Conservation (phyloP, 768 basidiomycete genomes). For the Boletus subparvulus region DNA sequence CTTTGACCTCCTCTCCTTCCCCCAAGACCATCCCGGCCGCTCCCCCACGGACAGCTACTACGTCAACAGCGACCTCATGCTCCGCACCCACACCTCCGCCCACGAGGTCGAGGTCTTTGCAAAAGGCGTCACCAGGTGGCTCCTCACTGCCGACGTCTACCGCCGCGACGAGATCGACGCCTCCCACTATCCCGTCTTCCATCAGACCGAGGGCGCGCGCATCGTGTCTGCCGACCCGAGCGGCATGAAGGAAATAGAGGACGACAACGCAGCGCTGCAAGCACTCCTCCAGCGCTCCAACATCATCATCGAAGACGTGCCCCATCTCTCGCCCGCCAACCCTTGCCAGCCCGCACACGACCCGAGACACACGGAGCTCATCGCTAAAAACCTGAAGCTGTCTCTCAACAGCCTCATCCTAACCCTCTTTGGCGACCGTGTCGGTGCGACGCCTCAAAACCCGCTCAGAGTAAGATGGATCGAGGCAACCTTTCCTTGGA, state of each 20-base stretch:
- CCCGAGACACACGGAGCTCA: slow-evolving; percentile 64
- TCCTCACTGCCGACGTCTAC: slow-evolving; percentile 96
- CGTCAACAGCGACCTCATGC: slow-evolving; percentile 85
- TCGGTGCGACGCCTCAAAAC: slow-evolving; percentile 50
- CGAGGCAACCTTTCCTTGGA: slow-evolving; percentile 97
- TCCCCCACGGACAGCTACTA: slow-evolving; percentile 93
- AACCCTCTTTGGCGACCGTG: slow-evolving; percentile 68
- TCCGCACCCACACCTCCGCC: slow-evolving; percentile 97
- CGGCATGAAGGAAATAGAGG: slow-evolving; percentile 61
- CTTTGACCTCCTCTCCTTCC: slow-evolving; percentile 96
- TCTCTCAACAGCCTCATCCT: slow-evolving; percentile 86
- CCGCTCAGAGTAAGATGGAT: slow-evolving; percentile 95
- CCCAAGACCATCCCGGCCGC: slow-evolving; percentile 90
- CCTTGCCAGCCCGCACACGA: slow-evolving; percentile 81
- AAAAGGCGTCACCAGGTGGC: slow-evolving; percentile 75
- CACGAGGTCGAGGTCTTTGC: slow-evolving; percentile 94
- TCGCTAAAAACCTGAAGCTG: slow-evolving; percentile 85
- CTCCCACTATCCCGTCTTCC: slow-evolving; percentile 96
- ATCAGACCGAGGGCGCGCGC: slow-evolving; percentile 94
- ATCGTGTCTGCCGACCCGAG: slow-evolving; percentile 64
- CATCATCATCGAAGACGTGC: slow-evolving; percentile 86
- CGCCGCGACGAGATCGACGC: slow-evolving; percentile 96
- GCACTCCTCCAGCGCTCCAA: slow-evolving; percentile 64
- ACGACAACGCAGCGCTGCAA: slow-evolving; percentile 67
- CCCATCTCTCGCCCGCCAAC: slow-evolving; percentile 69